Conservation (phyloP, 106 monocot species). For the Vanilla planifolia region DNA sequence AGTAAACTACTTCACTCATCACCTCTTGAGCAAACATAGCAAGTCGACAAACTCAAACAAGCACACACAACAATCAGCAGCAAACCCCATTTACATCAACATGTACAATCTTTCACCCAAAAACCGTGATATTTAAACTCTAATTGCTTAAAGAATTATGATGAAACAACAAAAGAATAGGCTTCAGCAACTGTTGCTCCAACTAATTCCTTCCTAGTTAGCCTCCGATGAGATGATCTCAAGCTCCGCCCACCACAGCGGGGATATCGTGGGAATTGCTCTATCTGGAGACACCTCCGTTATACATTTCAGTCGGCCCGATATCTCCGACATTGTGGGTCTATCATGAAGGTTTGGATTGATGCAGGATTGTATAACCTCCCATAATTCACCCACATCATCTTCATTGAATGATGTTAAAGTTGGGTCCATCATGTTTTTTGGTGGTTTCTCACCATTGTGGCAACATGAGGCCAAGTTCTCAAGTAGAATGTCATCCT, state of each 20-base stretch:
- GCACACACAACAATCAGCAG: background rate
- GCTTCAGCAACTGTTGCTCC: background rate
- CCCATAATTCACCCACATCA: slow-evolving; percentile 11
- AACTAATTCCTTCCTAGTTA: slow-evolving; percentile 4
- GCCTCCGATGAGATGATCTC: slow-evolving; percentile 34
- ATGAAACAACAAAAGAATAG: slow-evolving; percentile 3
- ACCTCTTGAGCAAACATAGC: too few relatives aligned
- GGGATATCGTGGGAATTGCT: slow-evolving; percentile 28
- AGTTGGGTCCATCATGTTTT: slow-evolving; percentile 34
- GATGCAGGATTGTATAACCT: slow-evolving; percentile 29
- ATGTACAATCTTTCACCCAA: background rate
- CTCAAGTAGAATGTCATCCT: slow-evolving; percentile 11
- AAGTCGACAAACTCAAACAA: too few relatives aligned
- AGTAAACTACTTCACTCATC: too few relatives aligned
- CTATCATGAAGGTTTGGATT: slow-evolving; percentile 16
- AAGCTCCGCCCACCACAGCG: slow-evolving; percentile 61
- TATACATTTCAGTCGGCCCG: slow-evolving; percentile 23
- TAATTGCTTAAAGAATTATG: background rate
- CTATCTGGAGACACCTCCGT: slow-evolving; percentile 30
- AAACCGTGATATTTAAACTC: background rate
- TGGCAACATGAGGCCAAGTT: slow-evolving; percentile 27
- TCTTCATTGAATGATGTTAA: slow-evolving; percentile 17
- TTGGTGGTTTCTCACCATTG: slow-evolving; percentile 14
- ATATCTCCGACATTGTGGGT: slow-evolving; percentile 25
- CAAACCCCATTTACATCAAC: background rate